Evolutionary conservation across 2,329 filamentous ascomycete species (phyloP).

Genomic region (Aspergillus vadensis): DNA sequence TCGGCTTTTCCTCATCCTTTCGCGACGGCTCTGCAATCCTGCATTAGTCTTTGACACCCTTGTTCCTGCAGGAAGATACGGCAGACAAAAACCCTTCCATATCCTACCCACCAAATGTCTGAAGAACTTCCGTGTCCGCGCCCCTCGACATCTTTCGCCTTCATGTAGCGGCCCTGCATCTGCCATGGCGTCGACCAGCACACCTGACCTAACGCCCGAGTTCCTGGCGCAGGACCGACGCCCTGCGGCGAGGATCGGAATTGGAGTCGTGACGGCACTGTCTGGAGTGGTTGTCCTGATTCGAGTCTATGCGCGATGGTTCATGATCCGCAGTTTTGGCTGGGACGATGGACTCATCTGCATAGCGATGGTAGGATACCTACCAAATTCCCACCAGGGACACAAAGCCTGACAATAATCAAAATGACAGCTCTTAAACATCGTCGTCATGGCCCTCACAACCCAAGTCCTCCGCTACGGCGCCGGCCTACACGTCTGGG

Average conservation of each 20-base stretch:
- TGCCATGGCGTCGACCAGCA: not conserved
- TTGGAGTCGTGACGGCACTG: constrained; percentile 16
- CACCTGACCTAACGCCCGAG: not conserved
- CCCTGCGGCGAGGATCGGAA: constrained; percentile 27
- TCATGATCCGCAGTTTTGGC: constrained; percentile 17
- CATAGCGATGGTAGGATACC: constrained; percentile 17
- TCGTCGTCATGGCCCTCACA: constrained; percentile 17
- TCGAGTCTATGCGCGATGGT: constrained; percentile 14
- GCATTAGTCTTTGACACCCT: not conserved
- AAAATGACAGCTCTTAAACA: no score
- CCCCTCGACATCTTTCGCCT: not conserved
- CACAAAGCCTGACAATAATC: no score
- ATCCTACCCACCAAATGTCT: not conserved
- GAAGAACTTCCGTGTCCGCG: not conserved
- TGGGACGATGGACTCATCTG: constrained; percentile 24
- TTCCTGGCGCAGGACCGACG: constrained; percentile 11
- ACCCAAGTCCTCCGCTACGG: constrained; percentile 18
- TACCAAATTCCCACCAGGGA: no score
- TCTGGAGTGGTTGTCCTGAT: constrained; percentile 15
- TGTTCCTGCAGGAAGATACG: not conserved
- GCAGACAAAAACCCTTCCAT: not conserved
- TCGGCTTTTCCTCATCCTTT: not conserved
- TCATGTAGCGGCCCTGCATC: not conserved
- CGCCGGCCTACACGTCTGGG: constrained; percentile 18
- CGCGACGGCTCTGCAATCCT: not conserved